Evolutionary conservation across 306 rosid species (phyloP).

Genomic region (Cajanus cajan): DNA sequence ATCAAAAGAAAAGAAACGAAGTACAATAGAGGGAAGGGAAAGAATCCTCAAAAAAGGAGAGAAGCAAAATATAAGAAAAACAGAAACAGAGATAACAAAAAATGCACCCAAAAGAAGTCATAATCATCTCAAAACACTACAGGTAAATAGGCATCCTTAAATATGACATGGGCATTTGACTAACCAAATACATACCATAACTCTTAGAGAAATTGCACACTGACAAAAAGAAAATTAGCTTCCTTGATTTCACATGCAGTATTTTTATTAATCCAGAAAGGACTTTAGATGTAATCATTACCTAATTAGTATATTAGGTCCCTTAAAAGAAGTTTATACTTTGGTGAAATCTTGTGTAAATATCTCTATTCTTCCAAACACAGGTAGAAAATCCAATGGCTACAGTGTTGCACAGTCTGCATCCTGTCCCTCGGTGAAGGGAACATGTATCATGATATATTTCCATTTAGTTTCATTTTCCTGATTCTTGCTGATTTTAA

Average conservation of each 20-base stretch:
- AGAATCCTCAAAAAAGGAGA: background rate
- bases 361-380: background rate
- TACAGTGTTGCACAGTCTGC: conserved; percentile 3
- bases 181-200: background rate
- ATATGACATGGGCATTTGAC: background rate
- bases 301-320: conserved; percentile 3
- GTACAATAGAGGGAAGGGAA: background rate
- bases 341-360: background rate
- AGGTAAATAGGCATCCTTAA: background rate
- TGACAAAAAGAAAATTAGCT: background rate
- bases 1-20: background rate
- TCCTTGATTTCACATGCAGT: background rate
- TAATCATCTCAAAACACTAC: background rate
- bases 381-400: background rate
- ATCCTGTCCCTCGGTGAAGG: conserved; percentile 1
- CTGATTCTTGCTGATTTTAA: background rate
- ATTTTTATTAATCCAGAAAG: background rate
- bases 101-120: background rate
- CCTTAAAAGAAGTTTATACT: background rate
- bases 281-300: background rate
- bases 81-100: background rate
- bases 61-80: background rate
- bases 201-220: background rate
- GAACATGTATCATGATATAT: background rate
- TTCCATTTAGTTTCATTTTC: conserved; percentile 1